Base-by-base conservation (phyloP, 73 alveolate genomes). In the Paramecium sexaurelia region DNA sequence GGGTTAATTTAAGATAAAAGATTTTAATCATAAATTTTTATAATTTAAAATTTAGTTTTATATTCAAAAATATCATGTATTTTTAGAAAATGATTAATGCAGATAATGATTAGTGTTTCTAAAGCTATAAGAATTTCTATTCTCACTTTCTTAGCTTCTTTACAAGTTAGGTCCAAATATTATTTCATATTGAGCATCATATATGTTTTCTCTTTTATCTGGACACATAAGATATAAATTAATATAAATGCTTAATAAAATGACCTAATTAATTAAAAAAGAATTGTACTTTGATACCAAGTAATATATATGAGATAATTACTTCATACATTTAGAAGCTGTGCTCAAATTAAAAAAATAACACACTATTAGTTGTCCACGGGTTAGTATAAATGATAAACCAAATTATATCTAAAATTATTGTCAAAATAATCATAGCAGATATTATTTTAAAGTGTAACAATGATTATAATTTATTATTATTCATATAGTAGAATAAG, bases 121-220 rank as follows among this genome's bases (percentile, higher is more conserved):
- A 8, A 61, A 29, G 83, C 83, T 61, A 61, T 61, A 51, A n/a
- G 67, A 17, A 51, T 51, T 22, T 51, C 5, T 10, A n/a, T 51
- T 11, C 33, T 51, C 67, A 51, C 17, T 51, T 3, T 51, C 67
- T 51, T 6, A 5, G 7, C 67, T 32, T 22, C 83, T 61, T 61
- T 19, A 47, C 5, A 11, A 15, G 3, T 57, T 15, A 19, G 33
- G 56, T 32, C 56, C 86, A 71, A 71, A 71, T 19, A 71, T 35
- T 1, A 71, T 33, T 71, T 35, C 57, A 71, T 71, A 71, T 71
- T 71, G 43, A 35, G 55, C 86, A 71, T 71, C 86, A 71, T 71
- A 71, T 11, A 71, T 71, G 35, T 71, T 71, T 0, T n/a, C 7
- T 71, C 86, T 71, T 71, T 71, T 71, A 33, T 71, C 86, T 33